Evolutionary conservation across 345 rosid genomes (phyloP).

Genomic region (Eutrema yunnanense): DNA sequence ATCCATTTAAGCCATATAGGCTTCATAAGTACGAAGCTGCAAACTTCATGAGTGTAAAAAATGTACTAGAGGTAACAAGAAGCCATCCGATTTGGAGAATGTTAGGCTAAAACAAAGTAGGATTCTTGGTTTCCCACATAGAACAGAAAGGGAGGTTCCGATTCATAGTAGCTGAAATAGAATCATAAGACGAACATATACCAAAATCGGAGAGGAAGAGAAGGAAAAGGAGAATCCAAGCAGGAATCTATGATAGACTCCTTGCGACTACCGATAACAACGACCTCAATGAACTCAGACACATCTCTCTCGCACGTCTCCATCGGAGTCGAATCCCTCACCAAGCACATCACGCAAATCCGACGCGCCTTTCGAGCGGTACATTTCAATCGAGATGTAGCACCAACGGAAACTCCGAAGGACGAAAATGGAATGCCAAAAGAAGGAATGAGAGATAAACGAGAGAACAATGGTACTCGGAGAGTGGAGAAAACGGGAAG

Average conservation of each 20-base stretch:
- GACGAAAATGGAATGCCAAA: conserved; percentile 5
- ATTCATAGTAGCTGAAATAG: not conserved
- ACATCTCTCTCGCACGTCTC: conserved; percentile 17
- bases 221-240: conserved; percentile 55
- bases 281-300: conserved; percentile 45
- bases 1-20: not conserved
- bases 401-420: not conserved
- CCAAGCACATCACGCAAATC: conserved; percentile 28
- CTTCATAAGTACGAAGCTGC: not conserved
- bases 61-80: not conserved
- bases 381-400: not conserved
- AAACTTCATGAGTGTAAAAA: not conserved
- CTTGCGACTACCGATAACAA: conserved; percentile 74
- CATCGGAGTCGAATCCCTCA: conserved; percentile 13
- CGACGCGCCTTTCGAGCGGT: conserved; percentile 24
- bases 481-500: conserved; percentile 34
- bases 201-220: conserved; percentile 74
- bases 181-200: conserved; percentile 15
- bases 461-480: conserved; percentile 18
- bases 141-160: not conserved
- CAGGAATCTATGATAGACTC: conserved; percentile 77
- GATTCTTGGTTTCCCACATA: not conserved
- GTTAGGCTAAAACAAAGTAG: not conserved
- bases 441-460: conserved; percentile 9
- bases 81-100: not conserved